phyloP scores from a whole-genome alignment of 169 alveolate species.

The Eimeria brunetti region DNA sequence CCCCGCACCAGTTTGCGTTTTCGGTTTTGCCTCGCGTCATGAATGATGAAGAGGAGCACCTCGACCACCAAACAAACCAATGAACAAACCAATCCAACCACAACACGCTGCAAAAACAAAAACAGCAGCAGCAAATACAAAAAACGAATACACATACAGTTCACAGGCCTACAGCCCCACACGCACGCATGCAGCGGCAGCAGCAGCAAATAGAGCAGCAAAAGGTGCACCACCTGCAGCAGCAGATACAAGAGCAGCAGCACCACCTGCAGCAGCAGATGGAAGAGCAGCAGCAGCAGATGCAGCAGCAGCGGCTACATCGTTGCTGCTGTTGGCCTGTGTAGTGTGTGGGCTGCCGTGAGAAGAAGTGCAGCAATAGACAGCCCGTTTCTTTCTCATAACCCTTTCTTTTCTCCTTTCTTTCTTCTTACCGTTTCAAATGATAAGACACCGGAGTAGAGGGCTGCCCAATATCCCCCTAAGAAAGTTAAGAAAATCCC shows the following conservation, averaged over 20 bases:
- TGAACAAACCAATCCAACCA: constrained; percentile 62
- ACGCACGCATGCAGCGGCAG: too few species aligned
- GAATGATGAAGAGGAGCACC: constrained; percentile 38
- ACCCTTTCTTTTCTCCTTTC: neutral
- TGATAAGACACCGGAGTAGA: constrained; percentile 60
- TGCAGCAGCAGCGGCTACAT: too few species aligned
- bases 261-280: too few species aligned
- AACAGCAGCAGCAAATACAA: neutral
- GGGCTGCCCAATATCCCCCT: constrained; percentile 76
- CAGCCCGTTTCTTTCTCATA: neutral
- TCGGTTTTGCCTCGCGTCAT: constrained; percentile 50
- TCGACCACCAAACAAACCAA: constrained; percentile 62
- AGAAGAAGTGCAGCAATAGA: too few species aligned
- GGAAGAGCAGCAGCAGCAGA: too few species aligned
- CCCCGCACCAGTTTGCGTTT: neutral
- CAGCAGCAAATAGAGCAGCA: too few species aligned
- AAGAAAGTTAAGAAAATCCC: constrained; percentile 74
- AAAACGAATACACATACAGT: neutral
- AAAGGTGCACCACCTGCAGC: too few species aligned
- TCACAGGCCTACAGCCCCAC: too few species aligned
- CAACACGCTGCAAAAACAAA: constrained; percentile 23
- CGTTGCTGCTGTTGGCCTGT: constrained; percentile 21
- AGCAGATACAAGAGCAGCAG: too few species aligned
- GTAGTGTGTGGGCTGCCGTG: too few species aligned
- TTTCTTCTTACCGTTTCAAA: constrained; percentile 44